Evolutionary conservation across 768 basidiomycete genomes (phyloP), one percentile per base, ranked within the genome.

Genomic region (Chalciporus piperatus): DNA sequence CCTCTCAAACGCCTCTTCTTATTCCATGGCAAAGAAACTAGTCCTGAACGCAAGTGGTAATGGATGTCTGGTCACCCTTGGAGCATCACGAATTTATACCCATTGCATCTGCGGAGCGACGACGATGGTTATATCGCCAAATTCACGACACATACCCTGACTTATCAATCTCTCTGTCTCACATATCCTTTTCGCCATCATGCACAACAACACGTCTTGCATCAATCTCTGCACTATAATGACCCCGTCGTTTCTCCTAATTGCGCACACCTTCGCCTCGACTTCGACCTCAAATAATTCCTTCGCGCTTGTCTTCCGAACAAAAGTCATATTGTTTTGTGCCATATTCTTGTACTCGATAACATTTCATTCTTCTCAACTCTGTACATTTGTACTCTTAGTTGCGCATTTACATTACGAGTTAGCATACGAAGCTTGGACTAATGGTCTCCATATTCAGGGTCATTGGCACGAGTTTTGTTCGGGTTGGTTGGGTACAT

Each of bases 1-100:
- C 73, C 76, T 57, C 68, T 74, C 39, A 87, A 89, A 68, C 74
- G 81, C 30, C 73, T 92, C 38, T 90, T 91, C 72, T 72, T 84
- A 48, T 91, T 90, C 65, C 75, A 80, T 17, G 77, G 72, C 54
- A 77, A 74, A 59, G 71, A 73, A 56, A 54, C 58, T 2, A 64
- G 53, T 39, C 59, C 59, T 35, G 63, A 57, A 58, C 59, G 55
- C 39, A 64, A 68, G 56, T 58, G 61, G 58, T 69, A 62, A 56
- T 58, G 45, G 57, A 52, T 59, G 41, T 46, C 40, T 27, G 37
- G 51, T 47, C 40, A 39, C 45, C 37, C 48, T 45, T 58, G 57
- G 54, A 57, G 42, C 51, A 25, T 37, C 41, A 55, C 54, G 50
- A 54, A 51, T 54, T 41, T 56, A 69, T 69, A 69, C 68, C 68